Evolutionary conservation across 2,329 filamentous ascomycete species (phyloP).

Genomic region (Alternaria incomplexa): DNA sequence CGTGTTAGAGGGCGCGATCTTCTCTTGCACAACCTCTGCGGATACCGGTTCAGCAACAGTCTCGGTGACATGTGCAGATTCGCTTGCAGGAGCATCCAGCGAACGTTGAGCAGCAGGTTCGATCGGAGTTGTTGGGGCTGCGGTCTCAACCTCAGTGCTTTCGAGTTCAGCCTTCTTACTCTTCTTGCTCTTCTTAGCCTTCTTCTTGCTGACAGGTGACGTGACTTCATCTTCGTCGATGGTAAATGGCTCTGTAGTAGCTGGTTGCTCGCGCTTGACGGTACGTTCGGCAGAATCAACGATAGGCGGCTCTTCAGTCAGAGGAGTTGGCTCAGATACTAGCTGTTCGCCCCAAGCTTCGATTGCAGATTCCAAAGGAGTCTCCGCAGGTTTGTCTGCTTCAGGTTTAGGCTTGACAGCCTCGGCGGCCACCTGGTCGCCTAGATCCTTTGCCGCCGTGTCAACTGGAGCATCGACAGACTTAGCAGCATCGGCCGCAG

Average conservation of each 20-base stretch:
- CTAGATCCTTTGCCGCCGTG: not conserved
- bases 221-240: slow-evolving; percentile 4
- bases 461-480: not conserved
- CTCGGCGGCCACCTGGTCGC: not conserved
- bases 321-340: not conserved
- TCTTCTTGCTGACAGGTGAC: slow-evolving; percentile 26
- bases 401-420: not conserved
- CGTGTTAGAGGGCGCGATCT: not conserved
- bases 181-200: slow-evolving; percentile 41
- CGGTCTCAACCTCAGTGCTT: slow-evolving; percentile 18
- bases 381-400: not conserved
- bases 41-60: not conserved
- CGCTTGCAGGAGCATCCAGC: not conserved
- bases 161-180: slow-evolving; percentile 32
- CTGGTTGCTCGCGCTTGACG: not conserved
- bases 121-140: slow-evolving; percentile 7
- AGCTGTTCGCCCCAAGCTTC: slow-evolving; percentile 12
- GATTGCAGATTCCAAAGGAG: slow-evolving; percentile 1
- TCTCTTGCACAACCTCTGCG: not conserved
- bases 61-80: not conserved
- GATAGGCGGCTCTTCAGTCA: not conserved
- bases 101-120: slow-evolving; percentile 8
- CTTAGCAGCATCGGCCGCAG: not conserved
- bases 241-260: not conserved
- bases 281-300: not conserved